phyloP scores from a whole-genome alignment of 208 protist genomes.

The Acanthamoeba castellanii region DNA sequence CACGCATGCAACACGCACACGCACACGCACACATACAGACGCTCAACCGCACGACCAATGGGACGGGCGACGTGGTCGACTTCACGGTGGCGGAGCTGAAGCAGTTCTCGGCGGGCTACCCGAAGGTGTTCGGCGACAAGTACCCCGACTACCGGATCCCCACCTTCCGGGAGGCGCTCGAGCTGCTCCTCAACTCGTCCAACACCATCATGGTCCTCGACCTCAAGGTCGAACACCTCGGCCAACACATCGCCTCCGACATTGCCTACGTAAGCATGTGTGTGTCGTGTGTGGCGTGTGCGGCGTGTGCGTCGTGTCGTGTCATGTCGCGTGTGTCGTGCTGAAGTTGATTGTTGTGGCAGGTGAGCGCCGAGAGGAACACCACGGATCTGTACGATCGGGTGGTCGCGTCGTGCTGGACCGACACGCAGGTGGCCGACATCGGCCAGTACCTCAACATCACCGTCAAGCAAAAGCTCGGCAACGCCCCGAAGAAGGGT shows the following conservation, averaged over 20 bases:
- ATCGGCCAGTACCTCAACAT: background rate
- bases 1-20: too few relatives aligned
- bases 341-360: too few relatives aligned
- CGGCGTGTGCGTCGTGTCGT: too few relatives aligned
- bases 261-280: background rate
- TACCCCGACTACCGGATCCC: background rate
- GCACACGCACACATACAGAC: too few relatives aligned
- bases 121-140: slow-evolving; percentile 7
- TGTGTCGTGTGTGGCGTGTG: background rate
- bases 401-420: slow-evolving; percentile 5
- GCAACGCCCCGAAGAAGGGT: background rate
- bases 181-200: slow-evolving; percentile 1
- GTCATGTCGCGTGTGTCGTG: too few relatives aligned
- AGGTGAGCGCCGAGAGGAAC: background rate
- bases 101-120: slow-evolving; percentile 22
- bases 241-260: background rate
- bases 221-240: slow-evolving; percentile 20
- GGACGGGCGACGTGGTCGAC: background rate
- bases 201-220: slow-evolving; percentile 24
- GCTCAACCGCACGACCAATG: slow-evolving; percentile 31
- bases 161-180: background rate
- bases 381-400: background rate
- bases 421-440: slow-evolving; percentile 8
- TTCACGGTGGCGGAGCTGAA: slow-evolving; percentile 23
- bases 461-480: slow-evolving; percentile 46